Percentiles rank a stretch among this genome's conserved stretches.
Conservation (phyloP, 2,329 filamentous ascomycete species). For the Drechslerella coelobrocha region DNA sequence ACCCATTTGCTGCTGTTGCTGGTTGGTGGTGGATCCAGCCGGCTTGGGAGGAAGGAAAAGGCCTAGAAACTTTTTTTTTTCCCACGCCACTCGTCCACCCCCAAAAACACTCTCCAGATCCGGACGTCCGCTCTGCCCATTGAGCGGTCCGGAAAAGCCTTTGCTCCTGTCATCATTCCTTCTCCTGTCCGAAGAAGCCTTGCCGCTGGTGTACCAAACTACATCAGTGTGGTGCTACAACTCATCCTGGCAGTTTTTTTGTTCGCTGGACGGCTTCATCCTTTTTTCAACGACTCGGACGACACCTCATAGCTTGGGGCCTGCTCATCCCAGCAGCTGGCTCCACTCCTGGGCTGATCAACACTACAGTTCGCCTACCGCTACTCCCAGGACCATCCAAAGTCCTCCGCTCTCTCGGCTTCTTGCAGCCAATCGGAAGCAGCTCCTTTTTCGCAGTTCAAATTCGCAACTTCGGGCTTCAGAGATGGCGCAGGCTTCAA, state of each 20-base stretch:
- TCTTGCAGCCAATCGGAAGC: background rate
- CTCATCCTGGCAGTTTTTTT: background rate
- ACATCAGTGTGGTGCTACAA: background rate
- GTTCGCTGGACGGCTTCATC: constrained; percentile 10
- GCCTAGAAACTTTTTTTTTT: constrained; percentile 36
- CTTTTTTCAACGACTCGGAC: constrained; percentile 30
- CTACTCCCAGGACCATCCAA: constrained; percentile 23
- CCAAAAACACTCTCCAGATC: constrained; percentile 28
- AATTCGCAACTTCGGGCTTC: constrained; percentile 7
- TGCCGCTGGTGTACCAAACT: background rate
- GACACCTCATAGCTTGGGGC: constrained; percentile 19
- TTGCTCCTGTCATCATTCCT: background rate
- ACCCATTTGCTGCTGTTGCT: constrained; percentile 23
- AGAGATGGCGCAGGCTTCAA: constrained; percentile 46
- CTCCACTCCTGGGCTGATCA: constrained; percentile 18
- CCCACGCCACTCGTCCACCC: constrained; percentile 29
- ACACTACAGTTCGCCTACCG: constrained; percentile 22
- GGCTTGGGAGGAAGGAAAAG: constrained; percentile 32
- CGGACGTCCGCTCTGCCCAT: constrained; percentile 7
- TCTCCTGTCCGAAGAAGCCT: background rate
- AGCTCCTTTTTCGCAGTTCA: background rate
- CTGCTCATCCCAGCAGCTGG: constrained; percentile 12
- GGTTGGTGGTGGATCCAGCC: constrained; percentile 15
- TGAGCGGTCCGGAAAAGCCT: background rate
- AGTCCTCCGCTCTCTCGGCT: background rate